These are phyloP conservation scores for Linum trigynum DNA, from an alignment of 345 rosid species.

Conservation along the genomic window DNA sequence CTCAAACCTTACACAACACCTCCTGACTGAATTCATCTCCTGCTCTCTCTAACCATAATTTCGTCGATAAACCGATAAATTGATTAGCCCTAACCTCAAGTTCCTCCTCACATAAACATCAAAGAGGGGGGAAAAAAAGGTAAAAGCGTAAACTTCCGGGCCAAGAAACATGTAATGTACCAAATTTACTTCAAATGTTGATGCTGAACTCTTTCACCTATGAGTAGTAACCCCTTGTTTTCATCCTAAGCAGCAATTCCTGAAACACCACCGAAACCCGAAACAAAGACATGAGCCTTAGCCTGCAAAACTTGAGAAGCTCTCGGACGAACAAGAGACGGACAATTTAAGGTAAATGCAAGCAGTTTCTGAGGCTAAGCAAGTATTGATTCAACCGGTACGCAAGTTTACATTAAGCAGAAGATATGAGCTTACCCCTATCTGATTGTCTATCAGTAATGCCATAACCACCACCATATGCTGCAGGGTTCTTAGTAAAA, in stretches of 20 bases:
- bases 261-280: neutral
- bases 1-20: constrained; percentile 26
- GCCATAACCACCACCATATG: constrained; percentile 45
- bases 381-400: no score
- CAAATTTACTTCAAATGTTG: neutral
- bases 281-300: no score
- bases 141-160: no score
- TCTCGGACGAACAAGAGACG: no score
- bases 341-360: no score
- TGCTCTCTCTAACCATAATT: neutral
- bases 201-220: neutral
- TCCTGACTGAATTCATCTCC: constrained; percentile 7
- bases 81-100: neutral
- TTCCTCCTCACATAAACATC: no score
- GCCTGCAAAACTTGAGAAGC: neutral
- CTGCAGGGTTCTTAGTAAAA: constrained; percentile 33
- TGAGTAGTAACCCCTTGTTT: neutral
- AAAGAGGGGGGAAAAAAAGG: no score
- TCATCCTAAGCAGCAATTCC: neutral
- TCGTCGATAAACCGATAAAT: neutral
- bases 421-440: constrained; percentile 33
- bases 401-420: no score
- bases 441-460: constrained; percentile 46
- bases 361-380: no score
- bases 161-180: neutral